A percentile compares a stretch with the other conserved stretches of the same genome.
These are phyloP conservation scores for Hyaloscypha hepaticicola DNA, from an alignment of 495 filamentous ascomycete species.

Conservation along the genomic window DNA sequence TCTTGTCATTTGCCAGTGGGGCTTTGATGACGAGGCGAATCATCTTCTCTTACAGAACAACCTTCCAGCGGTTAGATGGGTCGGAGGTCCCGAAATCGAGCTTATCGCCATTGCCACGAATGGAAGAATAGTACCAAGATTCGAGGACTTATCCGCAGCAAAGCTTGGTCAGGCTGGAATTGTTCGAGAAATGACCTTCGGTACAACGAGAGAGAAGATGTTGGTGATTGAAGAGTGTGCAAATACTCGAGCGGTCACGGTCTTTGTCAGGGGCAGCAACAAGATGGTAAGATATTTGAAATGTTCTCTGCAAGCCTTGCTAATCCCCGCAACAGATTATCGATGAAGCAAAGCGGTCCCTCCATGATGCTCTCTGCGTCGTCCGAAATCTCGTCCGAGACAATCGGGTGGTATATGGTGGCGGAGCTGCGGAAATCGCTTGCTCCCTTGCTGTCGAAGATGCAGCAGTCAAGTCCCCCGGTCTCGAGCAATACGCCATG, in stretches of 20 bases:
- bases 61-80: constrained; percentile 95
- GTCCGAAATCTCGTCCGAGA: constrained; percentile 94
- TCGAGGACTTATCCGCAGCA: constrained; percentile 86
- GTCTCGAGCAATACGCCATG: constrained; percentile 98
- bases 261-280: constrained; percentile 96
- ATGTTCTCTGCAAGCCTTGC: constrained; percentile 32
- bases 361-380: constrained; percentile 97
- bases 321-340: constrained; percentile 66
- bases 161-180: constrained; percentile 90
- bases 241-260: constrained; percentile 93
- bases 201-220: constrained; percentile 99
- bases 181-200: constrained; percentile 93
- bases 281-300: constrained; percentile 76
- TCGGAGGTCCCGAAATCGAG: constrained; percentile 97
- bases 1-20: constrained; percentile 98
- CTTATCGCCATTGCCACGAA: constrained; percentile 98
- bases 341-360: constrained; percentile 95
- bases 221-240: constrained; percentile 98
- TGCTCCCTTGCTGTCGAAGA: constrained; percentile 96
- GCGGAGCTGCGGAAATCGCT: constrained; percentile 95
- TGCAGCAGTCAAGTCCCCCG: constrained; percentile 90
- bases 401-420: constrained; percentile 98
- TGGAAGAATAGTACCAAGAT: constrained; percentile 93
- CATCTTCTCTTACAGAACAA: constrained; percentile 94
- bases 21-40: constrained; percentile 99